A percentile compares a stretch with the other conserved stretches of the same genome.
phyloP scores from a whole-genome alignment of 2,329 filamentous ascomycete genomes.

The Colletotrichum sp. region DNA sequence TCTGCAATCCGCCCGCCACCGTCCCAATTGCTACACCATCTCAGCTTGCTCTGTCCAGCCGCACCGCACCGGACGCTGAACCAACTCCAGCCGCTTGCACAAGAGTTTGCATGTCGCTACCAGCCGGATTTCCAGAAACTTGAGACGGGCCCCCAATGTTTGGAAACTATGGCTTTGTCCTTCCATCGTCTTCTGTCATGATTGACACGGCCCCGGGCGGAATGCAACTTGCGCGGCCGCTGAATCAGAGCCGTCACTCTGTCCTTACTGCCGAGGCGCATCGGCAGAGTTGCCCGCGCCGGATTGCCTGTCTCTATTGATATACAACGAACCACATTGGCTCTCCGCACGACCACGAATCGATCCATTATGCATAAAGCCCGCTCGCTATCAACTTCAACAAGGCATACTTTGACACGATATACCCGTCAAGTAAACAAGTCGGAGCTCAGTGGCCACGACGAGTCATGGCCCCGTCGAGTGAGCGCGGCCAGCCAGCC shows the following conservation, averaged over 20 bases:
- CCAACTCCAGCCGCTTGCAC: neutral
- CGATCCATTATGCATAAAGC: neutral
- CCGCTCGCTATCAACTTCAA: neutral
- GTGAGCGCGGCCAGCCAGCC: neutral
- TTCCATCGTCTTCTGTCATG: neutral
- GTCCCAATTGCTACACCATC: neutral
- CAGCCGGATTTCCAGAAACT: neutral
- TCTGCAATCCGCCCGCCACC: neutral
- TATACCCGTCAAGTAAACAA: constrained; percentile 3
- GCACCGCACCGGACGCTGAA: neutral
- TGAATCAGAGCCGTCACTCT: neutral
- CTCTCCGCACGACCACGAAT: neutral
- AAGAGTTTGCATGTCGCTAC: neutral
- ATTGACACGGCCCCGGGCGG: neutral
- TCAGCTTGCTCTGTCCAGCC: neutral
- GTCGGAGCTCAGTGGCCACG: constrained; percentile 3
- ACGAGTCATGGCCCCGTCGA: constrained; percentile 9
- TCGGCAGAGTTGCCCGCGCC: neutral
- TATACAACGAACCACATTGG: neutral
- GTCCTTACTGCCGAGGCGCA: neutral
- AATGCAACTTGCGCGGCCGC: neutral
- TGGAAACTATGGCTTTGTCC: neutral
- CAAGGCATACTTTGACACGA: neutral
- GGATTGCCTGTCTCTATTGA: neutral
- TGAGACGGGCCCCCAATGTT: neutral